phyloP scores from a whole-genome alignment of 2,329 filamentous ascomycete species.

The Huntiella moniliformis region DNA sequence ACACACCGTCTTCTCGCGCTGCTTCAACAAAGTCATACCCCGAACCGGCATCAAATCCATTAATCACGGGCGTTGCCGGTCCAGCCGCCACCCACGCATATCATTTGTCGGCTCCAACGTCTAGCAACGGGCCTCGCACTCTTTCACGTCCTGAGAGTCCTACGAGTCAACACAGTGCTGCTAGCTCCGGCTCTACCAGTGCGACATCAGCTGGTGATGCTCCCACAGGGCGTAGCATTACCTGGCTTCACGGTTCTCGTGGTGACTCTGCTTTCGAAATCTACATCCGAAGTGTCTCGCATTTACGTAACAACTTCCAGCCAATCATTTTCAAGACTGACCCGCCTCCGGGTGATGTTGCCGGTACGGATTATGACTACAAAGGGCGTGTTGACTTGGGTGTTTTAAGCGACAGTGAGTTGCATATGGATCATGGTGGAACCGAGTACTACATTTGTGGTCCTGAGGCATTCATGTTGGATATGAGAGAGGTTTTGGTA shows the following conservation, averaged over 20 bases:
- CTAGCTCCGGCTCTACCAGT: neutral
- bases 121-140: neutral
- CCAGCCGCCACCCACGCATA: neutral
- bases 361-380: slow-evolving; percentile 40
- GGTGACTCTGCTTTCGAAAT: slow-evolving; percentile 35
- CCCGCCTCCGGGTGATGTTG: slow-evolving; percentile 23
- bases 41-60: neutral
- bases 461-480: slow-evolving; percentile 49
- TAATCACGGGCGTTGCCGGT: neutral
- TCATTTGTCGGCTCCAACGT: neutral
- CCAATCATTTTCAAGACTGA: slow-evolving; percentile 38
- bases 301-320: slow-evolving; percentile 18
- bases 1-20: slow-evolving; percentile 1
- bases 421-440: slow-evolving; percentile 34
- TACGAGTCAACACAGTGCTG: neutral
- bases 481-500: slow-evolving; percentile 33
- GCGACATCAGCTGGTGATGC: neutral
- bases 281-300: slow-evolving; percentile 26
- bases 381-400: slow-evolving; percentile 39
- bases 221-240: slow-evolving; percentile 26
- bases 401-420: slow-evolving; percentile 29
- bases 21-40: neutral
- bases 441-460: slow-evolving; percentile 58
- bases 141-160: neutral
- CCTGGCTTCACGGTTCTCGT: slow-evolving; percentile 39